These are phyloP conservation scores for Coniochaeta sp. DNA, from an alignment of 2,329 filamentous ascomycete species.

Conservation along the genomic window DNA sequence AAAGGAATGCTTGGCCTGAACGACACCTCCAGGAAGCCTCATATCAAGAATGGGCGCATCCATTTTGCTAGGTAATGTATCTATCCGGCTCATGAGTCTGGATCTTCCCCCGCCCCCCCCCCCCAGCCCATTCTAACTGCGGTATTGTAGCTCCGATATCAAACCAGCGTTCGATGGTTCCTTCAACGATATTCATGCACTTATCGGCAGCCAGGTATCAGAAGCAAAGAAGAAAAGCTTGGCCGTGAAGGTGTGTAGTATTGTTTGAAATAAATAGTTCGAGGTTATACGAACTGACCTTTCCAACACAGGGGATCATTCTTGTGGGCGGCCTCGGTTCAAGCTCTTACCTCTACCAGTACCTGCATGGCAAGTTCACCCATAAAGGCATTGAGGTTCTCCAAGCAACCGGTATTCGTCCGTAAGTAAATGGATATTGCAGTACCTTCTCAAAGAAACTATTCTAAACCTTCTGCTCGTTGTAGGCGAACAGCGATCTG, in stretches of 20 bases:
- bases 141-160: neutral
- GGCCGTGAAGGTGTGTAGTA: neutral
- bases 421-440: no score
- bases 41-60: slow-evolving; percentile 3
- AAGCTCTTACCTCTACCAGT: neutral
- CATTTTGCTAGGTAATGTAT: neutral
- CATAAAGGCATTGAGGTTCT: neutral
- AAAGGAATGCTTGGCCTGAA: neutral
- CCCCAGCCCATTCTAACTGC: no score
- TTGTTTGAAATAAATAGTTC: neutral
- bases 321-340: slow-evolving; percentile 1
- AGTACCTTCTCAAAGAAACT: no score
- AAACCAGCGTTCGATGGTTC: neutral
- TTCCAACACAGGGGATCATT: neutral
- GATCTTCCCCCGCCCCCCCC: neutral
- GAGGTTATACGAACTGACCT: neutral
- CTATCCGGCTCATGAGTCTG: neutral
- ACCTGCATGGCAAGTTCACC: neutral
- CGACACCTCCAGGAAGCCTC: neutral
- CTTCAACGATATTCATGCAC: neutral
- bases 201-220: neutral
- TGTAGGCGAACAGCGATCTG: slow-evolving; percentile 1
- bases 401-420: neutral
- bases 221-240: neutral
- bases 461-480: neutral